phyloP scores from a whole-genome alignment of 495 filamentous ascomycete genomes.

The Penicillium crystallinum region DNA sequence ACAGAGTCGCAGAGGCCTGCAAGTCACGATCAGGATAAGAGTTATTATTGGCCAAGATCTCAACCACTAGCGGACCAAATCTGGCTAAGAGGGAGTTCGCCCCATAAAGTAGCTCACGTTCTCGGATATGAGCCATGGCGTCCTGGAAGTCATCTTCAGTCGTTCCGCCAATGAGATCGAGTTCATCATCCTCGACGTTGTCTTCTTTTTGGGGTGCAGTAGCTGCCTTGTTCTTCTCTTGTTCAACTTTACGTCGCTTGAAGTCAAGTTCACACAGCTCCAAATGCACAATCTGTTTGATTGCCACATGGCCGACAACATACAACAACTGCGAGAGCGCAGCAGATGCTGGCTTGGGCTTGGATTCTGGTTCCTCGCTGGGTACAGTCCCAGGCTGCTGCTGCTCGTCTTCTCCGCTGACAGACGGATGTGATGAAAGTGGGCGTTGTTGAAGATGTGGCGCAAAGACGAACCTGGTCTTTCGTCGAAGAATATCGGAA shows the following conservation, averaged over 20 bases:
- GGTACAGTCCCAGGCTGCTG: conserved; percentile 47
- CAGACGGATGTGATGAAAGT: conserved; percentile 25
- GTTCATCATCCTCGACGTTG: conserved; percentile 58
- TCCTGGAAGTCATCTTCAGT: conserved; percentile 99
- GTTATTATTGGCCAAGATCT: conserved; percentile 93
- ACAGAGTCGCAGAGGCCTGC: conserved; percentile 91
- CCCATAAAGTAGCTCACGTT: conserved; percentile 88
- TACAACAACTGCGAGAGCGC: conserved; percentile 89
- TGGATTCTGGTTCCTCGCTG: conserved; percentile 24
- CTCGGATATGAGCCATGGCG: conserved; percentile 88
- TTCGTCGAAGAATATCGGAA: conserved; percentile 82
- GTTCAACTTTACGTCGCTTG: conserved; percentile 90
- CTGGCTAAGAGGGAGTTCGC: conserved; percentile 76
- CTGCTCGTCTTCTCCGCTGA: conserved; percentile 43
- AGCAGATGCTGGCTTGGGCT: conserved; percentile 48
- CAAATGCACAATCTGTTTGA: conserved; percentile 99
- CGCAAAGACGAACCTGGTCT: conserved; percentile 78
- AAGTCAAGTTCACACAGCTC: conserved; percentile 96
- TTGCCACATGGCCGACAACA: conserved; percentile 91
- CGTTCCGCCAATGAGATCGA: conserved; percentile 94
- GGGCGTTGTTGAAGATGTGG: conserved; percentile 31
- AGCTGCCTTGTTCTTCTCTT: conserved; percentile 73
- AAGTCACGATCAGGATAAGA: conserved; percentile 79
- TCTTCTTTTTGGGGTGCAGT: conserved; percentile 45
- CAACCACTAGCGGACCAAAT: conserved; percentile 84